A percentile compares a stretch with the other conserved stretches of the same genome.
Evolutionary conservation across 345 rosid species (phyloP).

Genomic region (Populus euphratica): DNA sequence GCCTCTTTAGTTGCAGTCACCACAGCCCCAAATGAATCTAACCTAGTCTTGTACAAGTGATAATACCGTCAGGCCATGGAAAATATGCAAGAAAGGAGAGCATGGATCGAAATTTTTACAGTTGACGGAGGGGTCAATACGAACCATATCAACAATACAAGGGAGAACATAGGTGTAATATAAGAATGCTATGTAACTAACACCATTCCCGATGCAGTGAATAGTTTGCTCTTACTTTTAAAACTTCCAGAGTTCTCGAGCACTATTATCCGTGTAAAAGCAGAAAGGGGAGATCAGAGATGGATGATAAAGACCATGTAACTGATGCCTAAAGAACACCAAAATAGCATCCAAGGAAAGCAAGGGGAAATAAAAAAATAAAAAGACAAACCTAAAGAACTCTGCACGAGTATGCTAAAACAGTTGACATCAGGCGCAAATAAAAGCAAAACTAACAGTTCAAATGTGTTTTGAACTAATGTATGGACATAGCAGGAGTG

Average conservation of each 20-base stretch:
- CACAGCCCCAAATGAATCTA: background rate
- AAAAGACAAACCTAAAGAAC: background rate
- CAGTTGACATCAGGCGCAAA: background rate
- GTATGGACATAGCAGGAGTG: background rate
- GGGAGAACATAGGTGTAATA: background rate
- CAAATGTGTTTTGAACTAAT: background rate
- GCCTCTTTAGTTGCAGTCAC: background rate
- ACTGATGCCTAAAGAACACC: background rate
- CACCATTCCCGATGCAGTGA: background rate
- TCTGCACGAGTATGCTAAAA: background rate
- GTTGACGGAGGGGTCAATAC: background rate
- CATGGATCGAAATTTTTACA: background rate
- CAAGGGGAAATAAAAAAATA: background rate
- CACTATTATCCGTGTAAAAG: background rate
- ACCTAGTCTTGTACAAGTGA: background rate
- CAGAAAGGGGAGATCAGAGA: background rate
- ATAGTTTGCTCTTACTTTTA: background rate
- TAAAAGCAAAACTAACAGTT: background rate
- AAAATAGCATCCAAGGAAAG: background rate
- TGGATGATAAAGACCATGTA: background rate
- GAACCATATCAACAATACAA: background rate
- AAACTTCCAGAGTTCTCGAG: background rate
- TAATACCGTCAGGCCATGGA: background rate
- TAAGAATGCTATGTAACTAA: background rate
- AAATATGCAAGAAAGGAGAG: background rate